phyloP scores from a whole-genome alignment of 768 basidiomycete species.

The Kwoniella mangroviensis region DNA sequence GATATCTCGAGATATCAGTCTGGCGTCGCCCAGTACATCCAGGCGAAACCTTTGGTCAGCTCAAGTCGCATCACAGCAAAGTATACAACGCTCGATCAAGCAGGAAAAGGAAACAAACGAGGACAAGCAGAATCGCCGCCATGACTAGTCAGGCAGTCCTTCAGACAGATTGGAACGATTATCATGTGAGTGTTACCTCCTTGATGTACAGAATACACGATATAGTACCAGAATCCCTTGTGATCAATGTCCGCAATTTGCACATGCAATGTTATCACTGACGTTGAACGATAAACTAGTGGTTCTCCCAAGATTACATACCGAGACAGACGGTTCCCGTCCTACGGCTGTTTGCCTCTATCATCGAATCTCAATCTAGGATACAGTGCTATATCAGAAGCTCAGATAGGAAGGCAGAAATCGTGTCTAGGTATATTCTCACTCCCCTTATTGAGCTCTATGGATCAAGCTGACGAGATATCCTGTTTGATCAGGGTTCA shows the following conservation, averaged over 20 bases:
- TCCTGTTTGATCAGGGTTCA: slow-evolving; percentile 24
- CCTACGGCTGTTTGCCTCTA: slow-evolving; percentile 27
- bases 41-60: too few relatives aligned
- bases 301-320: slow-evolving; percentile 38
- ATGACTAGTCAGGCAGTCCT: slow-evolving; percentile 18
- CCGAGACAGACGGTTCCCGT: slow-evolving; percentile 38
- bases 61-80: not conserved
- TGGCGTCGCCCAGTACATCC: not conserved
- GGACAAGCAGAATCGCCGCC: not conserved
- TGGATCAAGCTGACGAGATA: slow-evolving; percentile 1
- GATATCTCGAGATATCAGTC: not conserved
- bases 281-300: slow-evolving; percentile 27
- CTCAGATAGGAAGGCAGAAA: slow-evolving; percentile 36
- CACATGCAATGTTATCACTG: not conserved
- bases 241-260: too few relatives aligned
- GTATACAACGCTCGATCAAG: not conserved
- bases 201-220: too few relatives aligned
- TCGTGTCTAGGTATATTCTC: slow-evolving; percentile 34
- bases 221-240: too few relatives aligned
- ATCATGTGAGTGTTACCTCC: slow-evolving; percentile 10
- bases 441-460: too few relatives aligned
- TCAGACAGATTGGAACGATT: slow-evolving; percentile 45
- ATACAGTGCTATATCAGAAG: slow-evolving; percentile 23
- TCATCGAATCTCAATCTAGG: slow-evolving; percentile 13
- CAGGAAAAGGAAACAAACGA: not conserved